A percentile compares a stretch with the other conserved stretches of the same genome.
Conservation (phyloP, 371 early-diverging fungal genomes). For the Batrachochytrium dendrobatidis region DNA sequence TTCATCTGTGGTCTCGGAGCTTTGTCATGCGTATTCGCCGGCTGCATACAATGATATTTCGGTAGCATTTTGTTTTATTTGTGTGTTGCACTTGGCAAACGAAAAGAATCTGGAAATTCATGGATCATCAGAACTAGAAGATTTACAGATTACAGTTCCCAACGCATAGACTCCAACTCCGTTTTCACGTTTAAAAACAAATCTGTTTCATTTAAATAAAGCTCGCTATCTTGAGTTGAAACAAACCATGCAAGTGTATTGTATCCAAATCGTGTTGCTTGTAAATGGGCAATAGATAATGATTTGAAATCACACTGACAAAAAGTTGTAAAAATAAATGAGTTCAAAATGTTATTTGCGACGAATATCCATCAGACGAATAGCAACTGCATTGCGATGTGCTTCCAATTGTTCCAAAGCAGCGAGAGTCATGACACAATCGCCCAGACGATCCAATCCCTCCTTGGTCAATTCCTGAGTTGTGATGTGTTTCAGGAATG, state of each 20-base stretch:
- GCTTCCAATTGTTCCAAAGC: constrained; percentile 93
- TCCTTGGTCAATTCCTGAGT: constrained; percentile 82
- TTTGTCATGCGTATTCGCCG: neutral
- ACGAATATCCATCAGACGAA: constrained; percentile 60
- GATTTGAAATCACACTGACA: no score
- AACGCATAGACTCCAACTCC: no score
- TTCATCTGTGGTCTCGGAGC: no score
- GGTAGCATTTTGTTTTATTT: constrained; percentile 92
- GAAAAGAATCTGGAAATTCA: constrained; percentile 65
- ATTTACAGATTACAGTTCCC: neutral
- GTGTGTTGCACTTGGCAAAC: constrained; percentile 91
- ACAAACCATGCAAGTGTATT: no score
- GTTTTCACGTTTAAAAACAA: no score
- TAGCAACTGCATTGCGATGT: constrained; percentile 90
- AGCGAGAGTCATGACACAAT: constrained; percentile 86
- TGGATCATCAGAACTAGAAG: neutral
- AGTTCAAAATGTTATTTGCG: no score
- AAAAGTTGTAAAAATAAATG: no score
- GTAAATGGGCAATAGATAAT: no score
- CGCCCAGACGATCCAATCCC: constrained; percentile 78
- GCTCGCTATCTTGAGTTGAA: neutral
- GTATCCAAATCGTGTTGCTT: no score
- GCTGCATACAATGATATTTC: constrained; percentile 70
- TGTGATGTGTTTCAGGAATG: constrained; percentile 94
- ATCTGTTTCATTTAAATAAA: neutral